Conservation (phyloP, 352 stramenopile species). For the Globisporangium acanthophoron region DNA sequence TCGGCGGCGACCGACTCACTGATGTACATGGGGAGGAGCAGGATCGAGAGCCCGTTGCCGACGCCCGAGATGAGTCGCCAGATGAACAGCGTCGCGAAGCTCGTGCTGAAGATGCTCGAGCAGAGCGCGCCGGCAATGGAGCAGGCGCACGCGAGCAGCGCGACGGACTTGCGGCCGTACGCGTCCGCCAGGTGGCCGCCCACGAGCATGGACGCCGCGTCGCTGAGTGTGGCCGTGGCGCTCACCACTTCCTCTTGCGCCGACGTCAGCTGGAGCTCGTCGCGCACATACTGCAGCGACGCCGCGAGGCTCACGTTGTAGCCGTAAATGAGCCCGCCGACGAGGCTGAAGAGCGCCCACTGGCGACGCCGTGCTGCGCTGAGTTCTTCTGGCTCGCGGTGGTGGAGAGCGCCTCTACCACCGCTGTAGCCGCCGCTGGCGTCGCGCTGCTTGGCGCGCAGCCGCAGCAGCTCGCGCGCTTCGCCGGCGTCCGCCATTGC, state of each 20-base stretch:
- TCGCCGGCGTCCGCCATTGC: slow-evolving; percentile 23
- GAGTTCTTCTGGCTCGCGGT: slow-evolving; percentile 11
- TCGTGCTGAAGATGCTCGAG: slow-evolving; percentile 44
- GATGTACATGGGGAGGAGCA: slow-evolving; percentile 88
- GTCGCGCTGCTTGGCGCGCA: slow-evolving; percentile 25
- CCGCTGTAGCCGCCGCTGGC: not conserved
- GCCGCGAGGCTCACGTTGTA: slow-evolving; percentile 85
- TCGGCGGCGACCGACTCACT: slow-evolving; percentile 70
- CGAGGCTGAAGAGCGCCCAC: slow-evolving; percentile 78
- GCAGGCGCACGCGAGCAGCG: slow-evolving; percentile 66
- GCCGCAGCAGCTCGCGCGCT: slow-evolving; percentile 55
- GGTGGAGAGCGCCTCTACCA: slow-evolving; percentile 15
- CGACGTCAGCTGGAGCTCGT: slow-evolving; percentile 60
- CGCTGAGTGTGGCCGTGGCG: slow-evolving; percentile 72
- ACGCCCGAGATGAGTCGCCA: slow-evolving; percentile 72
- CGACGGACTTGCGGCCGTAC: slow-evolving; percentile 65
- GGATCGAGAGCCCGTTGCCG: slow-evolving; percentile 78
- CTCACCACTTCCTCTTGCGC: slow-evolving; percentile 71
- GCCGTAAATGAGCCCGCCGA: slow-evolving; percentile 83
- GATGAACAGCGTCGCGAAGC: slow-evolving; percentile 53
- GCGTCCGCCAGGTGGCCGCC: slow-evolving; percentile 62
- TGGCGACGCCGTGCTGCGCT: slow-evolving; percentile 27
- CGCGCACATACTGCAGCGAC: slow-evolving; percentile 76
- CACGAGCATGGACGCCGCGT: slow-evolving; percentile 76
- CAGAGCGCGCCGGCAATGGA: slow-evolving; percentile 64